Percentiles rank a stretch among this genome's conserved stretches.
Conservation (phyloP, 208 protist species). For the Trypanosomatidae sp. region DNA sequence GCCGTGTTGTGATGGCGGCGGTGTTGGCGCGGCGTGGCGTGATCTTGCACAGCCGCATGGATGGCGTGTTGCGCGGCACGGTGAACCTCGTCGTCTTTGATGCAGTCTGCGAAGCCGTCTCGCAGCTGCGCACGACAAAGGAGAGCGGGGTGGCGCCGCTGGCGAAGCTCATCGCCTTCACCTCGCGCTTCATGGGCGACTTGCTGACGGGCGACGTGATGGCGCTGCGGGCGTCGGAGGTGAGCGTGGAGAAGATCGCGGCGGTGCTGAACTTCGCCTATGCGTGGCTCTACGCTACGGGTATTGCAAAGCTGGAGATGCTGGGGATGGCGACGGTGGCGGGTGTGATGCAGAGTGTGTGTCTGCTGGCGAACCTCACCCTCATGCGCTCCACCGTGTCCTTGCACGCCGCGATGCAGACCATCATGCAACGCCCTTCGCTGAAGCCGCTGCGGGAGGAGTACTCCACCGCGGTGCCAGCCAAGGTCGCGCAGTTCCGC, state of each 20-base stretch:
- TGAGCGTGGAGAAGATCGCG: constrained; percentile 63
- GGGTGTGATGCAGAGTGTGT: constrained; percentile 59
- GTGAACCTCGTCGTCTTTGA: constrained; percentile 91
- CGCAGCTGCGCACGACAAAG: constrained; percentile 55
- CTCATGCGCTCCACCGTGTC: constrained; percentile 58
- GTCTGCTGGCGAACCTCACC: constrained; percentile 70
- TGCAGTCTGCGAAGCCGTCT: constrained; percentile 74
- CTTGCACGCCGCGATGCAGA: constrained; percentile 50
- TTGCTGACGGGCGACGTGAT: constrained; percentile 63
- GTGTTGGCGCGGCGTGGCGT: constrained; percentile 69
- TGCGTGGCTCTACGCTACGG: constrained; percentile 69
- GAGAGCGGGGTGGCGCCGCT: constrained; percentile 55
- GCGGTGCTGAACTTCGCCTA: constrained; percentile 75
- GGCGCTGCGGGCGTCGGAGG: constrained; percentile 74
- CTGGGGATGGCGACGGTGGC: constrained; percentile 76
- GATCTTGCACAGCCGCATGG: constrained; percentile 73
- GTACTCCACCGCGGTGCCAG: constrained; percentile 45
- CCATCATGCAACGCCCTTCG: constrained; percentile 48
- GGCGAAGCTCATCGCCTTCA: constrained; percentile 73
- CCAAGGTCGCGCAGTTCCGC: constrained; percentile 66
- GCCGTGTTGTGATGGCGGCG: constrained; percentile 60
- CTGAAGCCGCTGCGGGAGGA: constrained; percentile 67
- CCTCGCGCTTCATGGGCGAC: constrained; percentile 59
- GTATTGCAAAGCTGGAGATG: constrained; percentile 74
- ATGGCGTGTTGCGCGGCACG: constrained; percentile 77